Base-by-base conservation (phyloP, 2,329 filamentous ascomycete genomes). In the Curvularia eragrostidis region DNA sequence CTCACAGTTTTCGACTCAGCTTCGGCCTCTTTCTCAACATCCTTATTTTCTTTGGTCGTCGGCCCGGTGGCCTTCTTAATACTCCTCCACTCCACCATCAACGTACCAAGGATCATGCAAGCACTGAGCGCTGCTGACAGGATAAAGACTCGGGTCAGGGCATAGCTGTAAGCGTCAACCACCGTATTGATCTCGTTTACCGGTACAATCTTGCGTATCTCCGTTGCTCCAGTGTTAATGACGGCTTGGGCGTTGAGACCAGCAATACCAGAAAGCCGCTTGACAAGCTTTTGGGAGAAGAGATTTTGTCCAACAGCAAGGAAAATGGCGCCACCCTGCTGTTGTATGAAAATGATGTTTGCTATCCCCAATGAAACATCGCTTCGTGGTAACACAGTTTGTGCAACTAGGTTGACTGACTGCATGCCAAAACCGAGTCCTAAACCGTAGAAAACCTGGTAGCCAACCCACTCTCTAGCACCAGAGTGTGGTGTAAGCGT, bases 1-100 rank as follows among this genome's bases (percentile, higher is more conserved):
- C 18, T 8, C 9, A 43, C 15, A 43, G 3, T 9, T 10, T 19
- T 1, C 21, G 3, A 24, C 13, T 43, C 15, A 3, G 26, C 4
- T 5, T 15, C 19, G 19, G 12, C 5, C 28, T 34, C 54, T n/a
- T 36, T 36, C 36, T 48, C 42, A n/a, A 42, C 9, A 15, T 48
- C 50, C 30, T 24, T 21, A 1, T 12, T 8, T 12, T 23, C 5
- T 26, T 48, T 36, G 24, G 13, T 18, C 3, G 48, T 6, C 7
- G 15, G 42, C 0, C 32, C 42, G 9, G 30, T 13, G 23, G 7
- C 13, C 12, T 53, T 52, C 6, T 64, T 66, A 23, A 90, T 86
- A 61, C 80, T 87, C 68, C 79, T 83, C 87, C 87, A 90, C 73
- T 89, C 84, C 66, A 90, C 82, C 5, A 76, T 72, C 1, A 81